A percentile compares a stretch with the other conserved stretches of the same genome.
These are phyloP conservation scores for Colletotrichum musicola DNA, from an alignment of 2,329 filamentous ascomycete species.

Conservation along the genomic window DNA sequence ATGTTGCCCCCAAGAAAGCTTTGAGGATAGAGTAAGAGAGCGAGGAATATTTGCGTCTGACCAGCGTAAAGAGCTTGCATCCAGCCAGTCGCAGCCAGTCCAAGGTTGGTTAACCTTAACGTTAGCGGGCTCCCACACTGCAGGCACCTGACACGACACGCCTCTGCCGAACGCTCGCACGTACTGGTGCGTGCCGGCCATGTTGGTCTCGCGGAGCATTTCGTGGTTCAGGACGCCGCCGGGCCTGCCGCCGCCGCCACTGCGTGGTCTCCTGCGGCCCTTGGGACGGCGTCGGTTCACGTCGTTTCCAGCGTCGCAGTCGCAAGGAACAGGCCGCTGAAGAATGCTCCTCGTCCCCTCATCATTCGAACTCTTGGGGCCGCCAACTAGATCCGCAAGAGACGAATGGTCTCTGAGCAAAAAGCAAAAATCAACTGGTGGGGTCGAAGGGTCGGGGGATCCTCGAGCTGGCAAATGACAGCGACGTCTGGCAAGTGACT, in stretches of 20 bases:
- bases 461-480: slow-evolving; percentile 37
- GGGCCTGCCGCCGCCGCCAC: slow-evolving; percentile 5
- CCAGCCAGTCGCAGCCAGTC: slow-evolving; percentile 28
- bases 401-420: slow-evolving; percentile 5
- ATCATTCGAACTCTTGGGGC: slow-evolving; percentile 38
- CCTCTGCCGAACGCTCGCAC: slow-evolving; percentile 37
- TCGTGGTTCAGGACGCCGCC: slow-evolving; percentile 25
- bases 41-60: slow-evolving; percentile 3
- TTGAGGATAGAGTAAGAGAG: neutral
- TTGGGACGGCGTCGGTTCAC: slow-evolving; percentile 34
- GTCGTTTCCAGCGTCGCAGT: slow-evolving; percentile 26
- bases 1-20: neutral
- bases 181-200: slow-evolving; percentile 20
- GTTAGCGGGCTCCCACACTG: slow-evolving; percentile 34
- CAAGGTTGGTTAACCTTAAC: slow-evolving; percentile 38
- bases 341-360: slow-evolving; percentile 33
- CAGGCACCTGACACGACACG: slow-evolving; percentile 39
- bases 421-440: neutral
- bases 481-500: slow-evolving; percentile 41
- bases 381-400: slow-evolving; percentile 21
- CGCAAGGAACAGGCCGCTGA: slow-evolving; percentile 38
- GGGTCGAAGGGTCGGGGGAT: slow-evolving; percentile 18
- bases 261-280: slow-evolving; percentile 5
- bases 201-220: slow-evolving; percentile 15
- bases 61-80: slow-evolving; percentile 18